A percentile compares a stretch with the other conserved stretches of the same genome.
These are phyloP conservation scores for Cajanus cajan DNA, from an alignment of 306 rosid genomes.

Conservation along the genomic window DNA sequence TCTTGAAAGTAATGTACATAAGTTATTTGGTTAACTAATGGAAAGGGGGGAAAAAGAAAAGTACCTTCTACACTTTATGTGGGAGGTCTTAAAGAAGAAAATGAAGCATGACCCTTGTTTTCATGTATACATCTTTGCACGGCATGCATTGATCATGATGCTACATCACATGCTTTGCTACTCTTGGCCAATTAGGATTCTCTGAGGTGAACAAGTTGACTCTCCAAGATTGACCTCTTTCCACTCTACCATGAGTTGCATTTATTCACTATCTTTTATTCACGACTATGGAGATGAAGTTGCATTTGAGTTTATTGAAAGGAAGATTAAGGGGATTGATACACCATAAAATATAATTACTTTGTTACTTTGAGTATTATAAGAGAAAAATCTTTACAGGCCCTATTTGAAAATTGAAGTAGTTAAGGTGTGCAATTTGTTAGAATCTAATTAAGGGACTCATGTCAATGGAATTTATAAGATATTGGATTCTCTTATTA, in stretches of 20 bases:
- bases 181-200: background rate
- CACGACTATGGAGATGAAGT: background rate
- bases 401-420: background rate
- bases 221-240: background rate
- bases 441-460: no score
- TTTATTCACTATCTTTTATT: background rate
- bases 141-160: conserved; percentile 9
- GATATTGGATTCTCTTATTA: no score
- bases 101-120: conserved; percentile 19
- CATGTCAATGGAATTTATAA: no score
- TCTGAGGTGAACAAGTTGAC: background rate
- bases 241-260: background rate
- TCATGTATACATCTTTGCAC: conserved; percentile 4
- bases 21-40: background rate
- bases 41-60: background rate
- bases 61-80: background rate
- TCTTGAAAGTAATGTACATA: no score
- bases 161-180: background rate
- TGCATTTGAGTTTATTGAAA: background rate
- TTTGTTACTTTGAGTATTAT: background rate
- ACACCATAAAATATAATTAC: background rate
- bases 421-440: background rate
- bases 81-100: background rate
- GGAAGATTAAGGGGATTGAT: background rate
- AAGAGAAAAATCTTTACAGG: background rate